Base-by-base conservation (phyloP, 805 yeast genomes). In the Kurtzmaniella fragi region DNA sequence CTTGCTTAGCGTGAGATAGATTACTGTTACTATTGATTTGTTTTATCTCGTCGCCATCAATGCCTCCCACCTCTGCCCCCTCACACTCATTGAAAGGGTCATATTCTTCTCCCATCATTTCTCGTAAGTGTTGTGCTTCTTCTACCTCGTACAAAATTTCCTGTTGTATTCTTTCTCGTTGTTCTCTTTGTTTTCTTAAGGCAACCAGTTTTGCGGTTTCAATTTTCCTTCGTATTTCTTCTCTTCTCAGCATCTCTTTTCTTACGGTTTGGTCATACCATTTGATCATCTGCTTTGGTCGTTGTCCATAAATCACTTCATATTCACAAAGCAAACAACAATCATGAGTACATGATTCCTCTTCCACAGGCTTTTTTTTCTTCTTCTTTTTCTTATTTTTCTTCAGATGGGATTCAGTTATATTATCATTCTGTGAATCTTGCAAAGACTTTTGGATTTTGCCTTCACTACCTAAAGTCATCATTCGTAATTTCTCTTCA, bases 281-380 rank as follows among this genome's bases (percentile, higher is more conserved):
- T 48, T 67, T 70, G 42, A 75, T 70, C 67, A 72, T 66, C 48
- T 73, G 73, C 17, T 56, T 53, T 0, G 81, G 80, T 36, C 73
- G 70, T 33, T 54, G 56, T 1, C 80, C 80, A 51, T 64, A 75
- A 2, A 74, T 66, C 37, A 67, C 62, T 48, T 73, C 76, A 50
- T 74, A 75, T 45, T 75, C 78, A 53, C 81, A 75, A 39, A 75
- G 66, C 43, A 73, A 54, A 49, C 81, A 75, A 43, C 67, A 52
- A 30, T 43, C 28, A 33, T 9, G 7, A 17, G 4, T 26, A 14
- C 31, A 28, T 25, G 31, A n/a, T 28, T 35, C 25, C 15, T 17
- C 16, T 28, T 29, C 32, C 26, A 17, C 31, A n/a, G 17, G 14
- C 11, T 36, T 37, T 39, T 48, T 50, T 40, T 53, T 57, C 46